Percentiles rank a stretch among this genome's conserved stretches.
Conservation (phyloP, 345 rosid genomes). For the Garcia nutans region DNA sequence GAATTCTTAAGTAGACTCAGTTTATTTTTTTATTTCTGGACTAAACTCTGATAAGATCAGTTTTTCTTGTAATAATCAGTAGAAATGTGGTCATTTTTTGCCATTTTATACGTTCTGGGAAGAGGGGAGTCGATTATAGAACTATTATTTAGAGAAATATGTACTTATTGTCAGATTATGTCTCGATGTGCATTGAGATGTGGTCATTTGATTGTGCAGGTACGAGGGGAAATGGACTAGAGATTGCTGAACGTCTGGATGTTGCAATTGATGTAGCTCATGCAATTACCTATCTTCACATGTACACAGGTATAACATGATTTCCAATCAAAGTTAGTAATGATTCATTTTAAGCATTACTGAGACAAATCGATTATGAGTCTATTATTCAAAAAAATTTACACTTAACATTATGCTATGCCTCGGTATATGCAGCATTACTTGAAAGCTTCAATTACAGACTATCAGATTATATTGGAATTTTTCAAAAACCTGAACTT, state of each 20-base stretch:
- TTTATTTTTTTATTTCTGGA: not conserved
- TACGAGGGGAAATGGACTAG: constrained; percentile 55
- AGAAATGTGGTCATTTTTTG: not conserved
- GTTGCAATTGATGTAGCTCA: constrained; percentile 95
- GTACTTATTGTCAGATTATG: too few relatives aligned
- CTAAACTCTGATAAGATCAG: not conserved
- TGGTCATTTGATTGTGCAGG: constrained; percentile 40
- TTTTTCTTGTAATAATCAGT: not conserved
- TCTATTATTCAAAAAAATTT: too few relatives aligned
- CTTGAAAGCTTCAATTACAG: not conserved
- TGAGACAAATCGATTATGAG: not conserved
- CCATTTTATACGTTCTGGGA: too few relatives aligned
- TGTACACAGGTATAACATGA: constrained; percentile 60
- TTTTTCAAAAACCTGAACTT: constrained; percentile 20
- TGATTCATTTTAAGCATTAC: not conserved
- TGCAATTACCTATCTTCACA: constrained; percentile 84
- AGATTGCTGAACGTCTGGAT: constrained; percentile 76
- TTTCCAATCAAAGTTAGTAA: not conserved
- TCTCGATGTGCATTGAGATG: not conserved
- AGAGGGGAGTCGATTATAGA: too few relatives aligned
- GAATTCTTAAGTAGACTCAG: too few relatives aligned
- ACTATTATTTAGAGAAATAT: too few relatives aligned
- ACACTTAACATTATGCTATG: too few relatives aligned
- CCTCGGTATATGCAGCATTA: too few relatives aligned
- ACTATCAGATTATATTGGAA: not conserved